Evolutionary conservation across 208 protist species (phyloP), one percentile per base, ranked within the genome.

Genomic region (Leptomonas pyrrhocoris): DNA sequence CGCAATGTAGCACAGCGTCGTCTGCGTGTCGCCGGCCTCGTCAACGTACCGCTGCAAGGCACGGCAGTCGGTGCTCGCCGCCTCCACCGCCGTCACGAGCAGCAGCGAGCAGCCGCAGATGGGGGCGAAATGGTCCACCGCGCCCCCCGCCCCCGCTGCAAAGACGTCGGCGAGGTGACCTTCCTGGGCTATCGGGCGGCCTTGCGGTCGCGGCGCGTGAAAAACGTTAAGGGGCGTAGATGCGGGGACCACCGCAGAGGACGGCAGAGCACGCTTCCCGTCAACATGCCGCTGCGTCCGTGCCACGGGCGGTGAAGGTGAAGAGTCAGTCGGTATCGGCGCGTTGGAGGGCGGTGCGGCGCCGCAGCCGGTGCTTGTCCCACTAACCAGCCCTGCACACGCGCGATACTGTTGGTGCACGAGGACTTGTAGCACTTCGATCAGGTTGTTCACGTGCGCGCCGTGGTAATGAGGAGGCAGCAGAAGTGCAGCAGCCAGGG

Each of bases 1-100:
- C 2, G 80, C 63, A 3, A 77, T 74, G 59, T 93, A 94, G 65
- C 83, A 83, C 38, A 88, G 45, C 36, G 84, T 62, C 2, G 80
- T 88, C 68, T 96, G 91, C 53, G 93, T 70, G 36, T 96, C 91
- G 27, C 74, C 75, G 25, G 74, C 90, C 78, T 83, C 82, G 76
- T 96, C 91, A 36, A 94, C 78, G 77, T 96, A 96, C 19, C 83
- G 81, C 72, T 96, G 91, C 54, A 96, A 72, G 2, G 84, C 74
- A 25, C 36, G 66, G 40, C 30, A 73, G 61, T 83, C 65, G 28
- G 48, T 34, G 59, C 74, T 70, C 21, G 76, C 60, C 0, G 74
- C 80, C 53, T 93, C 86, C 54, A 93, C 86, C 8, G 74, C 83
- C 0, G 86, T 84, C 13, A 86, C 71, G 21, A 95, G 50, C 40